These are phyloP conservation scores for Escallonia herrerae DNA, from an alignment of 129 eudicot genomes.

Conservation along the genomic window DNA sequence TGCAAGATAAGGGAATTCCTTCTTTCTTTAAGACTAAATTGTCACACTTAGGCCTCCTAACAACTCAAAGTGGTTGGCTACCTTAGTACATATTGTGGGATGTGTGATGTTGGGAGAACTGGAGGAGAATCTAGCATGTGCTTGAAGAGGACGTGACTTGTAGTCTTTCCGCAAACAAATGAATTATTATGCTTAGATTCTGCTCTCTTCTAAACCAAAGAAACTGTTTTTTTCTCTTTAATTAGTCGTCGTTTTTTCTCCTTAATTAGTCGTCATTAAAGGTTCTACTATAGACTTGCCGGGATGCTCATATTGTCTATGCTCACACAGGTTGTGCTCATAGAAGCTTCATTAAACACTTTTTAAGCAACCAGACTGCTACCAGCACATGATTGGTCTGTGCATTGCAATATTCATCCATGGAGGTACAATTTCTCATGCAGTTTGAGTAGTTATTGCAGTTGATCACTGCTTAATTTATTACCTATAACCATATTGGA, in stretches of 20 bases:
- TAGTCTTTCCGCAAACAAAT: background rate
- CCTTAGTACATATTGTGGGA: too few species aligned
- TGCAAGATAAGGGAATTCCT: too few species aligned
- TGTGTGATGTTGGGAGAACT: too few species aligned
- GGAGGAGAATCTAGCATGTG: too few species aligned
- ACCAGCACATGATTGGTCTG: background rate
- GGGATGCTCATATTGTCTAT: constrained; percentile 1
- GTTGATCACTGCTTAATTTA: constrained; percentile 1
- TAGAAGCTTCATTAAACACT: background rate
- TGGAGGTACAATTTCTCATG: background rate
- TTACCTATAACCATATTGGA: background rate
- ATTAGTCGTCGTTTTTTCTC: too few species aligned
- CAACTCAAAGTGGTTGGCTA: too few species aligned
- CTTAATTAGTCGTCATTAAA: background rate
- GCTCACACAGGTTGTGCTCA: constrained; percentile 2
- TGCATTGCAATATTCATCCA: background rate
- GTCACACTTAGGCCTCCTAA: too few species aligned
- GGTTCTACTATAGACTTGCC: background rate
- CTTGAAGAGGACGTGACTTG: background rate
- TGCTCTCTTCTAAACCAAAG: background rate
- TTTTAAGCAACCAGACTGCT: background rate
- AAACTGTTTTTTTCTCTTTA: too few species aligned
- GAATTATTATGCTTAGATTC: background rate
- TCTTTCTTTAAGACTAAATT: too few species aligned
- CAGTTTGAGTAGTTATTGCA: background rate